phyloP scores from a whole-genome alignment of 1,284 basidiomycete genomes.

The Sphaerobolus stellatus region DNA sequence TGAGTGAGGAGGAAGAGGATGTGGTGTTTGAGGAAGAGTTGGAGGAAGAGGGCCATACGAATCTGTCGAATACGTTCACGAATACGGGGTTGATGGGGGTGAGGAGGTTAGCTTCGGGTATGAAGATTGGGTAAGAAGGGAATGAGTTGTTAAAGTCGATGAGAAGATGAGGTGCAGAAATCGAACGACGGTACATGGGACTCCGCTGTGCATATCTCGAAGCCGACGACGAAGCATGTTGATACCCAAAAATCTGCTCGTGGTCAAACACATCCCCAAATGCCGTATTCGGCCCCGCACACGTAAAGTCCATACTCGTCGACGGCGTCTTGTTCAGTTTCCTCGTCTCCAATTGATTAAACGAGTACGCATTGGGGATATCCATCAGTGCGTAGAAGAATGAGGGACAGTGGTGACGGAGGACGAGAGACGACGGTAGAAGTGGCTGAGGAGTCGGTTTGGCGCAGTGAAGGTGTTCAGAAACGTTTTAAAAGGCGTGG shows the following conservation, averaged over 20 bases:
- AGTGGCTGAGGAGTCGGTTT: neutral
- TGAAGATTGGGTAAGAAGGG: neutral
- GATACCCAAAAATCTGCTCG: neutral
- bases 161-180: slow-evolving; percentile 5
- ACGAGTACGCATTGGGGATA: neutral
- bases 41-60: slow-evolving; percentile 3
- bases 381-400: slow-evolving; percentile 3
- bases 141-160: neutral
- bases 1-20: neutral
- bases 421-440: slow-evolving; percentile 1
- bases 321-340: slow-evolving; percentile 7
- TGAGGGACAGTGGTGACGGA: slow-evolving; percentile 1
- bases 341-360: neutral
- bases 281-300: neutral
- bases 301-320: slow-evolving; percentile 10
- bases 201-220: neutral
- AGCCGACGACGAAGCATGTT: neutral
- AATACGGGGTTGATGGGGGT: slow-evolving; percentile 12
- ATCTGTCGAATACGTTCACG: slow-evolving; percentile 2
- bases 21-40: neutral
- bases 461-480: neutral
- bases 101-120: slow-evolving; percentile 1
- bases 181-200: slow-evolving; percentile 5
- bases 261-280: neutral
- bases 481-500: neutral